These are phyloP conservation scores for Byssochlamys sp. DNA, from an alignment of 2,329 filamentous ascomycete species.

Conservation along the genomic window DNA sequence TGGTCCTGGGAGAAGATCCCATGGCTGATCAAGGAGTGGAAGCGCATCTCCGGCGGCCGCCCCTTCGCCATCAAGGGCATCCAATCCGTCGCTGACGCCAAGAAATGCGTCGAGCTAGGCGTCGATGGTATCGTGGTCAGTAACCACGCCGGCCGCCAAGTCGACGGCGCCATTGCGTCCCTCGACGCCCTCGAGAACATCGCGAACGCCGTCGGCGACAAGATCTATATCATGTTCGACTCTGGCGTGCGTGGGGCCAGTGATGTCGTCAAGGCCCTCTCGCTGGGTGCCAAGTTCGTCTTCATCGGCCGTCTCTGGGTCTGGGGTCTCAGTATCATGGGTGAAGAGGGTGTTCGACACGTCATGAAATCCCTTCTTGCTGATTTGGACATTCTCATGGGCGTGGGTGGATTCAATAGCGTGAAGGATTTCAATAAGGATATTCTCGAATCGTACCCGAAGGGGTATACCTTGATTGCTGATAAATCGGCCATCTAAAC, in stretches of 20 bases:
- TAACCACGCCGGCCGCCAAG: conserved; percentile 62
- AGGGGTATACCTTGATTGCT: not conserved
- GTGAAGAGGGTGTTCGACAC: conserved; percentile 52
- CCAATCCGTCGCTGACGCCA: conserved; percentile 57
- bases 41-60: conserved; percentile 45
- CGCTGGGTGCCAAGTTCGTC: conserved; percentile 53
- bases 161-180: conserved; percentile 51
- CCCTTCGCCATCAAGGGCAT: conserved; percentile 60
- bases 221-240: conserved; percentile 50
- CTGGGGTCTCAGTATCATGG: conserved; percentile 51
- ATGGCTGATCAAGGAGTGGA: conserved; percentile 54
- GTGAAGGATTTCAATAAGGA: conserved; percentile 44
- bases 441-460: conserved; percentile 19
- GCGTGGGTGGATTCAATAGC: conserved; percentile 46
- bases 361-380: conserved; percentile 54
- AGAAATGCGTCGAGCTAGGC: conserved; percentile 49
- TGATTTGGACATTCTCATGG: conserved; percentile 55
- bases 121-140: conserved; percentile 59
- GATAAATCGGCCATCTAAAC: not conserved
- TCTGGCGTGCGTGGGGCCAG: conserved; percentile 48
- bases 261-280: conserved; percentile 53
- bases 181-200: conserved; percentile 54
- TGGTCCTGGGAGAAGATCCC: conserved; percentile 58
- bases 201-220: conserved; percentile 42
- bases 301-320: conserved; percentile 54